A percentile compares a stretch with the other conserved stretches of the same genome.
Evolutionary conservation across 2,329 filamentous ascomycete species (phyloP).

Genomic region (Boeremia lycopersici): DNA sequence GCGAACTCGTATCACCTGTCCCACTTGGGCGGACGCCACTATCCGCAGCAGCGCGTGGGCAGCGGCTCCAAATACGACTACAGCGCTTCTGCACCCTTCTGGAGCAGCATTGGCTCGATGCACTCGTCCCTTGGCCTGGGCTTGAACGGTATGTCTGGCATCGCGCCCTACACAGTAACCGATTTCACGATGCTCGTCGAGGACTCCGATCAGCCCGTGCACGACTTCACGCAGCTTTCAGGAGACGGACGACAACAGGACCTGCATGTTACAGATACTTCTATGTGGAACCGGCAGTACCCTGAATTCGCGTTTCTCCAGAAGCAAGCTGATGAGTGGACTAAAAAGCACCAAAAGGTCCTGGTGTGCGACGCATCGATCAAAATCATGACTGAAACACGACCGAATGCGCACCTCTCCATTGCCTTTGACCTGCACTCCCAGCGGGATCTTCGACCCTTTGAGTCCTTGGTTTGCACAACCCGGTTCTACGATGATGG

Average conservation of each 20-base stretch:
- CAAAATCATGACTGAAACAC: constrained; percentile 48
- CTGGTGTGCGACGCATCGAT: constrained; percentile 51
- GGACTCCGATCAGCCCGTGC: constrained; percentile 41
- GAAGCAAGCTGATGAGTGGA: constrained; percentile 26
- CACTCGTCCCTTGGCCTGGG: constrained; percentile 22
- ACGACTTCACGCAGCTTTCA: constrained; percentile 48
- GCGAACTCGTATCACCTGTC: constrained; percentile 28
- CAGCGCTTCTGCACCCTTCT: constrained; percentile 19
- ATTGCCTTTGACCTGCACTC: constrained; percentile 44
- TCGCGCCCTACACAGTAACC: constrained; percentile 30
- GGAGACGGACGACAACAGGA: constrained; percentile 37
- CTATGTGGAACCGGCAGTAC: constrained; percentile 42
- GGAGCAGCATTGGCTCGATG: constrained; percentile 24
- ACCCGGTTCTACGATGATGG: constrained; percentile 45
- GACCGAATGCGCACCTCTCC: constrained; percentile 41
- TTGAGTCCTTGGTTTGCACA: constrained; percentile 38
- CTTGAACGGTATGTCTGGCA: constrained; percentile 13
- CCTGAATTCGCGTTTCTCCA: constrained; percentile 38
- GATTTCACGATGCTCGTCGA: constrained; percentile 52
- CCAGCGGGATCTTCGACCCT: constrained; percentile 38
- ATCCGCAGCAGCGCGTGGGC: constrained; percentile 21
- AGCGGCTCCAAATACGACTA: constrained; percentile 32
- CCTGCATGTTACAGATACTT: constrained; percentile 39
- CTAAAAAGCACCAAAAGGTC: constrained; percentile 39
- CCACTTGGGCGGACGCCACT: constrained; percentile 32